Evolutionary conservation across 805 yeast genomes (phyloP).

Genomic region (Wickerhamiella qilinensis): DNA sequence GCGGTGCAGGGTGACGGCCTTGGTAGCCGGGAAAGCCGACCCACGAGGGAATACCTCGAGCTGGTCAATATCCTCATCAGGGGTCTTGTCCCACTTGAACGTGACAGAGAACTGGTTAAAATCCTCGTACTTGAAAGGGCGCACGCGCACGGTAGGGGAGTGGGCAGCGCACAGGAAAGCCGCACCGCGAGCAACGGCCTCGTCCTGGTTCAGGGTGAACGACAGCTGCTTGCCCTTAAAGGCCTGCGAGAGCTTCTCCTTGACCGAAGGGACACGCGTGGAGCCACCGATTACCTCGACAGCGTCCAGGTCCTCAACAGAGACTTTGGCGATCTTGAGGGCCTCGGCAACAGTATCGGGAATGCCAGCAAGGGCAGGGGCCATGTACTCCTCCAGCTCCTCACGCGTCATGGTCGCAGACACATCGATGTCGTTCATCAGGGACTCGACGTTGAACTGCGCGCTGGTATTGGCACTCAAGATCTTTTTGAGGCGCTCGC

Average conservation of each 20-base stretch:
- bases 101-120: constrained; percentile 82
- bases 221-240: constrained; percentile 78
- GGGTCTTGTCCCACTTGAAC: constrained; percentile 87
- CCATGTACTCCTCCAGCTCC: constrained; percentile 77
- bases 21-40: constrained; percentile 84
- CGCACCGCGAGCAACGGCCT: constrained; percentile 98
- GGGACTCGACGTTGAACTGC: constrained; percentile 88
- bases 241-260: constrained; percentile 60
- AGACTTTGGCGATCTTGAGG: constrained; percentile 59
- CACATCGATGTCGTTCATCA: constrained; percentile 94
- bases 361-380: constrained; percentile 66
- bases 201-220: constrained; percentile 95
- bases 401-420: constrained; percentile 78
- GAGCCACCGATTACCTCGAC: constrained; percentile 97
- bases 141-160: constrained; percentile 95
- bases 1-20: constrained; percentile 88
- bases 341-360: constrained; percentile 68
- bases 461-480: constrained; percentile 91
- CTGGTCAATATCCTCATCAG: constrained; percentile 74
- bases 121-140: constrained; percentile 98
- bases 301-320: constrained; percentile 62
- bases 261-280: constrained; percentile 90
- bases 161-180: constrained; percentile 98
- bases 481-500: constrained; percentile 90
- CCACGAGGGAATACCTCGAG: constrained; percentile 96